Conservation (phyloP, 495 filamentous ascomycete genomes). For the Podospora sp. region DNA sequence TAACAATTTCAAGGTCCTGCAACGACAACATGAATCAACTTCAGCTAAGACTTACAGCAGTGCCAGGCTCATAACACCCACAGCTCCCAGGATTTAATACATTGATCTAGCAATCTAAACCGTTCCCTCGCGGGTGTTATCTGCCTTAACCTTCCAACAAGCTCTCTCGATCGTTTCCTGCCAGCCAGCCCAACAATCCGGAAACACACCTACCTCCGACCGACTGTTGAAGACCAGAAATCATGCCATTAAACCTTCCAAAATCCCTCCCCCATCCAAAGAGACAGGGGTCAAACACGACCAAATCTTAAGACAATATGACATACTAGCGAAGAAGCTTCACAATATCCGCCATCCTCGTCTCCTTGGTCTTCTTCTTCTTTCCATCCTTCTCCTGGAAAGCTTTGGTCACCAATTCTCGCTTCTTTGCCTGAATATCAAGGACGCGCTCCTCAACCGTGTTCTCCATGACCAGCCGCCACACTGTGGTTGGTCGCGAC, state of each 20-base stretch:
- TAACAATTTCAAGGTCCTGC: not conserved
- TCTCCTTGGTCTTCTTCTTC: conserved; percentile 49
- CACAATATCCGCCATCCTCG: conserved; percentile 44
- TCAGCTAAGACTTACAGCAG: too few species aligned
- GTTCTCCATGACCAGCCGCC: conserved; percentile 79
- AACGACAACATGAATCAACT: too few species aligned
- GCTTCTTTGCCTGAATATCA: conserved; percentile 78
- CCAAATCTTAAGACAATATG: not conserved
- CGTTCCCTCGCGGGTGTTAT: too few species aligned
- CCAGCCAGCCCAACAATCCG: too few species aligned
- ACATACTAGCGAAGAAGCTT: conserved; percentile 39
- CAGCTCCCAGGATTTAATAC: too few species aligned
- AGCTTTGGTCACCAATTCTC: conserved; percentile 75
- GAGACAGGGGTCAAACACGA: not conserved
- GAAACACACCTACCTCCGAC: not conserved
- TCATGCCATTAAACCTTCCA: not conserved
- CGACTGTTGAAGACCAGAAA: not conserved
- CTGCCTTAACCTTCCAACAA: too few species aligned
- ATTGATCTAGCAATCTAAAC: too few species aligned
- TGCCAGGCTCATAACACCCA: too few species aligned
- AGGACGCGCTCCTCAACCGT: conserved; percentile 87
- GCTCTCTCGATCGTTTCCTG: too few species aligned
- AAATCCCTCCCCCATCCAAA: not conserved
- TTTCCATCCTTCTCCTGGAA: conserved; percentile 62
- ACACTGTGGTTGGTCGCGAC: conserved; percentile 74